phyloP scores from a whole-genome alignment of 2,329 filamentous ascomycete genomes.

The Pseudomassariella vexata region DNA sequence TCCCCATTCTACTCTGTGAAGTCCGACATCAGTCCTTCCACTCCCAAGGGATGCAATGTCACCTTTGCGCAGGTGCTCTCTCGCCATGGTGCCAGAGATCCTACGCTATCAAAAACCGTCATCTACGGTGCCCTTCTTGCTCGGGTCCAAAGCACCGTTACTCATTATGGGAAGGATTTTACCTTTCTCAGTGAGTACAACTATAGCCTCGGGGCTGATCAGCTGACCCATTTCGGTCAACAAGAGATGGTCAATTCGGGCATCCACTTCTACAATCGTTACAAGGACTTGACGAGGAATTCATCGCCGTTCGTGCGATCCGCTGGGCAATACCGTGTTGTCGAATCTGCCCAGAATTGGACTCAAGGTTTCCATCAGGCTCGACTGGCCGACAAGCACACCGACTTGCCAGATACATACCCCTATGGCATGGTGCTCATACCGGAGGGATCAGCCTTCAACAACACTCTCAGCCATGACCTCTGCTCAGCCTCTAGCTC shows the following conservation, averaged over 20 bases:
- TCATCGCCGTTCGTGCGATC: constrained; percentile 66
- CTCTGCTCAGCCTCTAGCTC: constrained; percentile 67
- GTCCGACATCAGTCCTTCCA: constrained; percentile 53
- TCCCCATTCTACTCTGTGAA: constrained; percentile 75
- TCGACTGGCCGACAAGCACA: constrained; percentile 31
- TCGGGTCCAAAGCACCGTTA: constrained; percentile 54
- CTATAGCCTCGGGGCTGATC: constrained; percentile 65
- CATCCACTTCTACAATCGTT: constrained; percentile 68
- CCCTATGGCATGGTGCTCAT: constrained; percentile 59
- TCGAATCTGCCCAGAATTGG: constrained; percentile 71
- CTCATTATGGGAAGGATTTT: constrained; percentile 56
- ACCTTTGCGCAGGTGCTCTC: constrained; percentile 79
- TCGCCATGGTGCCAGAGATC: constrained; percentile 79
- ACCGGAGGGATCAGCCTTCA: constrained; percentile 58
- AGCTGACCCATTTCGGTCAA: constrained; percentile 63
- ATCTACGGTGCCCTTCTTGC: constrained; percentile 59
- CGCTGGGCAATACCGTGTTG: constrained; percentile 63
- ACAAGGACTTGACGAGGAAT: constrained; percentile 53
- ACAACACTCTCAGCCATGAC: constrained; percentile 78
- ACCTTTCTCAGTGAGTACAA: constrained; percentile 67
- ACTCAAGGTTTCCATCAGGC: constrained; percentile 65
- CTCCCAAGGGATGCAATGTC: constrained; percentile 64
- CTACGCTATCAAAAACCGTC: constrained; percentile 62
- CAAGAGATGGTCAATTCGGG: constrained; percentile 71
- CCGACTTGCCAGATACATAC: constrained; percentile 37